A percentile compares a stretch with the other conserved stretches of the same genome.
These are phyloP conservation scores for Entelexis paramagnoliae DNA, from an alignment of 1,139 yeast species.

Conservation along the genomic window DNA sequence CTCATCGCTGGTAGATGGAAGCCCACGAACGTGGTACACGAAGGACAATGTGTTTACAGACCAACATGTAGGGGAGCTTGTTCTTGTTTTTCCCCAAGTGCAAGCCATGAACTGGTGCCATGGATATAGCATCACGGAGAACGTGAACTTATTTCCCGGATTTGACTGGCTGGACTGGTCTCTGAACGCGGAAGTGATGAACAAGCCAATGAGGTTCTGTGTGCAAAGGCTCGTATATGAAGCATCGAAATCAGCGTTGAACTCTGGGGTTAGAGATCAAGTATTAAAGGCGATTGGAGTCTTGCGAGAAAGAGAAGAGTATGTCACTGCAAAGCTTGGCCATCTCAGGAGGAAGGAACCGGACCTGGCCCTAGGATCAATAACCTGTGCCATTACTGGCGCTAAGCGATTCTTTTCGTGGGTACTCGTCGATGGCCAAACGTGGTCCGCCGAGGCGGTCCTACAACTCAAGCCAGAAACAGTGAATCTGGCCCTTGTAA, in stretches of 20 bases:
- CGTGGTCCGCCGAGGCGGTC: conserved; percentile 1
- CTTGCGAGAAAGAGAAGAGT: background rate
- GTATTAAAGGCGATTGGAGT: background rate
- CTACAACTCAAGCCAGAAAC: background rate
- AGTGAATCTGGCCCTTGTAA: background rate
- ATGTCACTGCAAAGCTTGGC: background rate
- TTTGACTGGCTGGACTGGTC: conserved; percentile 24
- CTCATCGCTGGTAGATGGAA: conserved; percentile 9
- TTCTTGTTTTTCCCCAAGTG: conserved; percentile 69
- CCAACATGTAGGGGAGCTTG: conserved; percentile 70
- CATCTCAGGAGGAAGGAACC: background rate
- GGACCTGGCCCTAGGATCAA: background rate
- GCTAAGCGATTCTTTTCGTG: conserved; percentile 1
- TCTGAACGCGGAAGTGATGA: background rate
- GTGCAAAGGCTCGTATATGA: conserved; percentile 3
- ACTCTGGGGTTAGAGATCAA: background rate
- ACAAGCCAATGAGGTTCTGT: conserved; percentile 5
- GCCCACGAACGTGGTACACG: conserved; percentile 15
- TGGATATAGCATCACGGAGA: conserved; percentile 39
- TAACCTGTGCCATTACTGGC: background rate
- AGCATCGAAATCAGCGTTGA: background rate
- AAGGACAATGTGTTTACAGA: conserved; percentile 34
- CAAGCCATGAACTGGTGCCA: conserved; percentile 73
- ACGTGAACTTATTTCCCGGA: background rate
- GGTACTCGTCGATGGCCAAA: conserved; percentile 1